phyloP scores from a whole-genome alignment of 106 monocot species.

The Dioscorea zingiberensis region DNA sequence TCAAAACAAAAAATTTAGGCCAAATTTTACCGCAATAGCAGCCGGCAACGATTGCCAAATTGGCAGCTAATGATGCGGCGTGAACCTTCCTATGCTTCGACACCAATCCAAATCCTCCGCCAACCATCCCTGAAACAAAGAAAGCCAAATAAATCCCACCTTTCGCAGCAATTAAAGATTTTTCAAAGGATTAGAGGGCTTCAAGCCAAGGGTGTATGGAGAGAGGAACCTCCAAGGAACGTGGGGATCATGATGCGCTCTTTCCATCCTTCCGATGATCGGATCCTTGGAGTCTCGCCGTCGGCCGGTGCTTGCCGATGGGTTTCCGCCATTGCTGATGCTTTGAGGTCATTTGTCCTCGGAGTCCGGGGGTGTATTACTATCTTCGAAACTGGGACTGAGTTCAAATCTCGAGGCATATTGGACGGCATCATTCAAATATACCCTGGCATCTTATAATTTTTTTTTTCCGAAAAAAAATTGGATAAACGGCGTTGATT shows the following conservation, averaged over 20 bases:
- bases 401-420: too few species aligned
- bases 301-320: neutral
- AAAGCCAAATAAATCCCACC: too few species aligned
- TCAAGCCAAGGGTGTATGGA: too few species aligned
- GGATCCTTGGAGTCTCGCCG: neutral
- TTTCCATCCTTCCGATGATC: conserved; percentile 45
- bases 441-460: too few species aligned
- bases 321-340: neutral
- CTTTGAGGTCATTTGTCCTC: too few species aligned
- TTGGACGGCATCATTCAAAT: too few species aligned
- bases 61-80: conserved; percentile 55
- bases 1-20: neutral
- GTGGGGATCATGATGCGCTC: conserved; percentile 50
- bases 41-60: conserved; percentile 64
- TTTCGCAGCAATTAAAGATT: neutral
- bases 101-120: conserved; percentile 52
- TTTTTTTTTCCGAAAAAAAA: too few species aligned
- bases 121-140: conserved; percentile 32
- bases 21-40: conserved; percentile 76
- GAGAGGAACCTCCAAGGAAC: conserved; percentile 33
- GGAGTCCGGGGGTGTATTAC: too few species aligned
- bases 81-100: conserved; percentile 60
- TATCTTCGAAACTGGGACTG: too few species aligned
- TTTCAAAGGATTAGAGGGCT: too few species aligned
- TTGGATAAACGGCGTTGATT: too few species aligned